A percentile compares a stretch with the other conserved stretches of the same genome.
Evolutionary conservation across 2,329 filamentous ascomycete species (phyloP).

Genomic region (Diaporthe ilicicola): DNA sequence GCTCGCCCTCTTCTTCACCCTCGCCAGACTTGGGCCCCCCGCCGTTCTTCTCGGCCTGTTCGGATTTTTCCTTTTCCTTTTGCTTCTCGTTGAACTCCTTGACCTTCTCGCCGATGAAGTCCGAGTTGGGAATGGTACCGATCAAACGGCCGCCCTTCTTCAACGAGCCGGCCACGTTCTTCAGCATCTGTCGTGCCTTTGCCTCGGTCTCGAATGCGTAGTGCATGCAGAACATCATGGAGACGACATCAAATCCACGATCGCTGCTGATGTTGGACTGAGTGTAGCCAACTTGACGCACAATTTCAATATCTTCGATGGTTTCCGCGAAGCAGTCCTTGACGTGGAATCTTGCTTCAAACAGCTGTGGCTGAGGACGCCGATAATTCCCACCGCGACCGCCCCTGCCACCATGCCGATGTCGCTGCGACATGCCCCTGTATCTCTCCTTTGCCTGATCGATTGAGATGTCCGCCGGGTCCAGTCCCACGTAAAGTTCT

Average conservation of each 20-base stretch:
- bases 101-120: constrained; percentile 85
- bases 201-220: constrained; percentile 95
- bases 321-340: constrained; percentile 93
- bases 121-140: constrained; percentile 96
- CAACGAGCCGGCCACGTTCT: constrained; percentile 87
- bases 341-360: constrained; percentile 86
- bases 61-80: constrained; percentile 52
- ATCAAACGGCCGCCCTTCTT: constrained; percentile 96
- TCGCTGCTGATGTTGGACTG: constrained; percentile 74
- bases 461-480: constrained; percentile 92
- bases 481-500: constrained; percentile 92
- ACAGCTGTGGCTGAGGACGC: constrained; percentile 66
- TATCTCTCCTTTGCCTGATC: constrained; percentile 90
- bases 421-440: constrained; percentile 71
- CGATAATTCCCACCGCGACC: constrained; percentile 54
- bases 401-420: constrained; percentile 60
- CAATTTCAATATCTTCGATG: constrained; percentile 81
- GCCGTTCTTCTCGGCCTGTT: constrained; percentile 43
- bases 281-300: constrained; percentile 89
- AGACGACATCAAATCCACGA: constrained; percentile 93
- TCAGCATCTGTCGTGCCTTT: constrained; percentile 90
- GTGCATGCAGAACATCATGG: constrained; percentile 99
- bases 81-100: constrained; percentile 74
- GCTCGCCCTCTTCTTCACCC: constrained; percentile 51
- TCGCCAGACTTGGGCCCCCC: constrained; percentile 47